Conservation (phyloP, 75 land plant species). For the Pinus taeda region DNA sequence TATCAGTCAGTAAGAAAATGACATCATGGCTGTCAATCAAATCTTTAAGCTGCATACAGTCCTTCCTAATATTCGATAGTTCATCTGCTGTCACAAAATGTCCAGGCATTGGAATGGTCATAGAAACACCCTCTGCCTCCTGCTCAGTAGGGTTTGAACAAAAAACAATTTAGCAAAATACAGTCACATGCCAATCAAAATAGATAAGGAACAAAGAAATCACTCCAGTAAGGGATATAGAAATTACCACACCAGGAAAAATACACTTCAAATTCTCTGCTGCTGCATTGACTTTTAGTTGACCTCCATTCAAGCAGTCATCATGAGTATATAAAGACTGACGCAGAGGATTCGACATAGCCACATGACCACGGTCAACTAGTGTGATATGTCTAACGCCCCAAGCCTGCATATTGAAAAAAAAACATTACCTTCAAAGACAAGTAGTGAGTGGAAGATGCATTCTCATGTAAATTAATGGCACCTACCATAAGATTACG, state of each 20-base stretch:
- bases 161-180: conserved; percentile 1
- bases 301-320: conserved; percentile 90
- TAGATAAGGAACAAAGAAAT: neutral
- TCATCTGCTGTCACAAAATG: conserved; percentile 63
- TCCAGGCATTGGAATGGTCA: conserved; percentile 98
- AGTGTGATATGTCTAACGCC: conserved; percentile 92
- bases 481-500: conserved; percentile 86
- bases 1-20: conserved; percentile 90
- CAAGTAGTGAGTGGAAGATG: neutral
- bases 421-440: neutral
- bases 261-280: conserved; percentile 70
- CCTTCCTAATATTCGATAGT: conserved; percentile 45
- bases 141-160: conserved; percentile 18
- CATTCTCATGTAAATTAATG: neutral
- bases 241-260: conserved; percentile 89
- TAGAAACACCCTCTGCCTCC: conserved; percentile 78
- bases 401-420: conserved; percentile 72
- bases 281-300: conserved; percentile 81
- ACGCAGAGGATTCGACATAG: conserved; percentile 95
- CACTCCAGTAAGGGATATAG: conserved; percentile 4
- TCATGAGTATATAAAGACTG: conserved; percentile 87
- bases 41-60: conserved; percentile 54
- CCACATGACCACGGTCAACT: conserved; percentile 83
- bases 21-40: conserved; percentile 88
- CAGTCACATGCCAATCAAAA: neutral